Percentiles rank a stretch among this genome's conserved stretches.
Evolutionary conservation across 2,329 filamentous ascomycete species (phyloP).

Genomic region (Talaromyces marneffei): DNA sequence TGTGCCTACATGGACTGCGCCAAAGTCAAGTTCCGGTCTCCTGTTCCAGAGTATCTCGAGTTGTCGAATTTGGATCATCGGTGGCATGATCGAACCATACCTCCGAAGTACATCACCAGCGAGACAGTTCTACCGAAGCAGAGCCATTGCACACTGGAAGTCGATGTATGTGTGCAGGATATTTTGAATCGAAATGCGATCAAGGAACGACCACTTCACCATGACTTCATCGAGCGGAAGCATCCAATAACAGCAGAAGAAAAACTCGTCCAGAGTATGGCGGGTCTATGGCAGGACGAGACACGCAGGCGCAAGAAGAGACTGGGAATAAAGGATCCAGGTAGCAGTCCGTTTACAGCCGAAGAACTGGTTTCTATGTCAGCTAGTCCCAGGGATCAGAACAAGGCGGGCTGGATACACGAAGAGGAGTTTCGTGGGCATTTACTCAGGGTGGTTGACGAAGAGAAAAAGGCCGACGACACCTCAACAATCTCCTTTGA

Average conservation of each 20-base stretch:
- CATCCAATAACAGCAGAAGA: constrained; percentile 59
- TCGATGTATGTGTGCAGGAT: constrained; percentile 82
- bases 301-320: constrained; percentile 68
- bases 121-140: constrained; percentile 63
- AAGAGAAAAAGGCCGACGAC: constrained; percentile 54
- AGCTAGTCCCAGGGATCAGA: constrained; percentile 66
- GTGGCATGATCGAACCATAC: constrained; percentile 75
- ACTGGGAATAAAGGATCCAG: constrained; percentile 59
- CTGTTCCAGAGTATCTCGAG: constrained; percentile 65
- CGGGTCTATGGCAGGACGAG: constrained; percentile 86
- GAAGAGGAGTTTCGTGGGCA: constrained; percentile 73
- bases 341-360: constrained; percentile 69
- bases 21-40: constrained; percentile 66
- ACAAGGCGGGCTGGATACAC: constrained; percentile 82
- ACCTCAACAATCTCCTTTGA: constrained; percentile 53
- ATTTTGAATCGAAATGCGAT: constrained; percentile 78
- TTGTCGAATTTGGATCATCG: constrained; percentile 57
- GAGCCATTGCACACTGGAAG: constrained; percentile 83
- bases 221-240: constrained; percentile 73
- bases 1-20: constrained; percentile 76
- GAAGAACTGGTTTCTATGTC: constrained; percentile 87
- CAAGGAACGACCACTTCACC: constrained; percentile 70
- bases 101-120: constrained; percentile 54
- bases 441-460: constrained; percentile 56
- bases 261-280: constrained; percentile 91